Conservation (phyloP, 2,329 filamentous ascomycete genomes). For the Trichoderma harzianum region DNA sequence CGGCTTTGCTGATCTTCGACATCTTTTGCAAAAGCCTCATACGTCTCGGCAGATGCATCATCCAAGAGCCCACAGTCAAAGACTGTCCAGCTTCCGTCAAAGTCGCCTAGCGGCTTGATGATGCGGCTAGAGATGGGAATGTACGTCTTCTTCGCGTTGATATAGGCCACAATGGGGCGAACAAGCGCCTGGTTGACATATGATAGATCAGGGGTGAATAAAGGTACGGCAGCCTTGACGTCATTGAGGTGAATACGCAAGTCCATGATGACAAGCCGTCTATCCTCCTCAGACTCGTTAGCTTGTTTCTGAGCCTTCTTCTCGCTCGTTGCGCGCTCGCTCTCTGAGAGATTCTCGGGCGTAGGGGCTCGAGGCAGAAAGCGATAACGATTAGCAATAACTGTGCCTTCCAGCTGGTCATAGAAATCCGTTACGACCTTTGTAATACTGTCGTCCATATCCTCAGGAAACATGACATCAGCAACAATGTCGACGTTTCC, state of each 20-base stretch:
- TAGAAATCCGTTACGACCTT: slow-evolving; percentile 98
- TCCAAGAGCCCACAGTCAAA: slow-evolving; percentile 94
- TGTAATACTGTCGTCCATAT: slow-evolving; percentile 81
- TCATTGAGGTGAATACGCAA: slow-evolving; percentile 93
- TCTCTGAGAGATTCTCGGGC: slow-evolving; percentile 33
- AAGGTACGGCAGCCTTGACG: slow-evolving; percentile 84
- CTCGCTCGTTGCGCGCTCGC: slow-evolving; percentile 21
- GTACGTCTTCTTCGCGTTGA: slow-evolving; percentile 91
- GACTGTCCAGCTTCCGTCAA: slow-evolving; percentile 92
- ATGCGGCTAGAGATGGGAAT: slow-evolving; percentile 94
- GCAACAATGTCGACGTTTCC: slow-evolving; percentile 95
- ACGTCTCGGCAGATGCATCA: slow-evolving; percentile 88
- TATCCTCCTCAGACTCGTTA: slow-evolving; percentile 51
- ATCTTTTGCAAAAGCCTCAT: slow-evolving; percentile 88
- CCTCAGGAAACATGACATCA: slow-evolving; percentile 89
- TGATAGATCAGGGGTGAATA: slow-evolving; percentile 87
- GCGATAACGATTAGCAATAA: slow-evolving; percentile 70
- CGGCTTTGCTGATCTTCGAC: slow-evolving; percentile 86
- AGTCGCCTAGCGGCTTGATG: slow-evolving; percentile 83
- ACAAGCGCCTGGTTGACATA: slow-evolving; percentile 96
- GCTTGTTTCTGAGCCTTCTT: slow-evolving; percentile 16
- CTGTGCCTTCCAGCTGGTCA: slow-evolving; percentile 89
- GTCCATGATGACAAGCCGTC: slow-evolving; percentile 87
- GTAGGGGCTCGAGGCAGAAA: slow-evolving; percentile 49
- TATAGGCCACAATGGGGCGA: slow-evolving; percentile 94